A percentile compares a stretch with the other conserved stretches of the same genome.
Evolutionary conservation across 441 rosid species (phyloP).

Genomic region (Flueggea neowawraea): DNA sequence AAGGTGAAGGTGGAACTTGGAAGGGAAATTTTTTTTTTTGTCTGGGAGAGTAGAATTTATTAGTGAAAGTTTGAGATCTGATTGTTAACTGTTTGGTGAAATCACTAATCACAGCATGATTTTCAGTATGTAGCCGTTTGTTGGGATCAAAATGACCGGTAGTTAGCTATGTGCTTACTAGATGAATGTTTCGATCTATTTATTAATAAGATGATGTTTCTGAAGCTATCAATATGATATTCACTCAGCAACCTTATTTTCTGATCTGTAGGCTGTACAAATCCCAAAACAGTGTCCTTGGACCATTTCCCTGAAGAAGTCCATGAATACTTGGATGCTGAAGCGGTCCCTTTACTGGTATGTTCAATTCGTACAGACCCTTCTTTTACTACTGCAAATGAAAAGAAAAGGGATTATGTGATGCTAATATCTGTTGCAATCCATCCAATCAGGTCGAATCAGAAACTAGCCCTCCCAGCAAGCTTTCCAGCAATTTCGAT

Average conservation of each 20-base stretch:
- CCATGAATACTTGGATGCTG: conserved; percentile 33
- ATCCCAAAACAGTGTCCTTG: conserved; percentile 63
- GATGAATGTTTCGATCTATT: background rate
- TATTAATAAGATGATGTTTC: background rate
- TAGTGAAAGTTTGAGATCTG: too few relatives aligned
- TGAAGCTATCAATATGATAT: too few relatives aligned
- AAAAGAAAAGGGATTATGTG: background rate
- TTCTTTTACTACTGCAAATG: background rate
- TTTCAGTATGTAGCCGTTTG: too few relatives aligned
- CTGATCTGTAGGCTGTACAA: conserved; percentile 47
- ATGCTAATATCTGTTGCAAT: background rate
- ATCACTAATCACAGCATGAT: too few relatives aligned
- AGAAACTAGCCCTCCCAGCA: conserved; percentile 6
- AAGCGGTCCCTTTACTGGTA: conserved; percentile 38
- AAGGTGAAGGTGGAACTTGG: too few relatives aligned
- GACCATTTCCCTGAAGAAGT: conserved; percentile 33
- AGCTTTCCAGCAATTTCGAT: conserved; percentile 12
- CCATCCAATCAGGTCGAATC: conserved; percentile 24
- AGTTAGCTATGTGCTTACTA: too few relatives aligned
- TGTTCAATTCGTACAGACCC: background rate
- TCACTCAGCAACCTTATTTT: background rate
- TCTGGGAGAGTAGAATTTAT: too few relatives aligned
- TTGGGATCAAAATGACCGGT: too few relatives aligned
- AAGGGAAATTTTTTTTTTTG: too few relatives aligned
- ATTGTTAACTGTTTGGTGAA: too few relatives aligned